These are phyloP conservation scores for Trichoderma reesei DNA, from an alignment of 495 filamentous ascomycete genomes.

Conservation along the genomic window DNA sequence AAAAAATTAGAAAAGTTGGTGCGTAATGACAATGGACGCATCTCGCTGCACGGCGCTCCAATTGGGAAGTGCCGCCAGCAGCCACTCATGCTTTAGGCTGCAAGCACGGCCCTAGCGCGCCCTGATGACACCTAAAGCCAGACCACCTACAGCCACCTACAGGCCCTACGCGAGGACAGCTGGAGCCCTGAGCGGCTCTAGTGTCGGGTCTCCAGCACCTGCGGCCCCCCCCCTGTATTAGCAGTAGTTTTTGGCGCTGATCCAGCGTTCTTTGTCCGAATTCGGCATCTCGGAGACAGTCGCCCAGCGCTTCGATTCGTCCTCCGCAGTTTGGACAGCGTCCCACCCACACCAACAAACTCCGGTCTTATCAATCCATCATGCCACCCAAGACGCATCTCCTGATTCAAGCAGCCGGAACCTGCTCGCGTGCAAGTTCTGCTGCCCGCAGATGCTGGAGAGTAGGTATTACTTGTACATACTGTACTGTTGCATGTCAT, in stretches of 20 bases:
- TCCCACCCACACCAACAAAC: not conserved
- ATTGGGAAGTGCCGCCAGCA: no score
- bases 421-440: not conserved
- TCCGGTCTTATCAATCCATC: not conserved
- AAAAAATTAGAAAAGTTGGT: slow-evolving; percentile 11
- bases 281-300: slow-evolving; percentile 2
- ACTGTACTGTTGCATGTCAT: no score
- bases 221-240: not conserved
- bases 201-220: no score
- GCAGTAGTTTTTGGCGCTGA: not conserved
- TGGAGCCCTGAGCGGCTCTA: no score
- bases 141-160: no score
- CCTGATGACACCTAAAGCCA: not conserved
- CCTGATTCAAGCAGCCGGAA: not conserved
- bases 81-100: not conserved
- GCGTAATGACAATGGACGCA: not conserved
- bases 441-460: no score
- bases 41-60: not conserved
- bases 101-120: not conserved
- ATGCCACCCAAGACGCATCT: not conserved
- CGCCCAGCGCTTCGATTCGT: not conserved
- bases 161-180: no score
- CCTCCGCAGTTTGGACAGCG: not conserved
- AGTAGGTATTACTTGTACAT: no score
- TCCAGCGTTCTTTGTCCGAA: not conserved